Base-by-base conservation (phyloP, 1,139 yeast genomes). In the Meyerozyma carpophila region DNA sequence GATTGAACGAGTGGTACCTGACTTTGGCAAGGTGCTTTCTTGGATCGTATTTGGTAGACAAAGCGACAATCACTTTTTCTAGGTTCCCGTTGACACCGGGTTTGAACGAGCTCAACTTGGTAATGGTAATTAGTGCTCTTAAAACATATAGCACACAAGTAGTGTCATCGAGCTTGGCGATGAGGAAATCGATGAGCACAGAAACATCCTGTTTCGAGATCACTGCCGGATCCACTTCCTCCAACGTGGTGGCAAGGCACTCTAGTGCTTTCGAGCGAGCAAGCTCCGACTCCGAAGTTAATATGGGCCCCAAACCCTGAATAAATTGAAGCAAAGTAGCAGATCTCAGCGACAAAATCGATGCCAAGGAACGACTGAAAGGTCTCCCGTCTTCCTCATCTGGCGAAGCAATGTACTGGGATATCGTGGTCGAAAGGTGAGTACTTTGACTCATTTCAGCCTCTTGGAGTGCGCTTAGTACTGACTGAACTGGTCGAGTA, bases 131-230 rank as follows among this genome's bases (percentile, higher is more conserved):
- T 9, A 91, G 55, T 0, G 90, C 90, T 14, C 60, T 60, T 7
- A 84, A 63, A 1, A 83, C 77, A 45, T 79, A 77, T 34, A 65
- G 66, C 28, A 81, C 59, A 40, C 85, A 73, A 6, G 70, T 66
- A 11, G 72, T 68, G 56, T 91, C 97, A 20, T 81, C 84, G 34
- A 88, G 59, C 50, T 91, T 83, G 28, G 80, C 80, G 27, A 75
- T 51, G 47, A 81, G 74, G 57, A 91, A 91, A 8, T 77, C 80
- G 21, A 79, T 60, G 43, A 91, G 70, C 11, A 89, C 96, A 24
- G 68, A 63, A 13, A 86, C 68, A 53, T 89, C 96, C 49, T 82
- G 84, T 37, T 74, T 71, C 13, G 76, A 63, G 24, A 89, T 62
- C 32, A 66, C 66, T 0, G 58, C 42, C 8, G 39, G 41, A 1